phyloP scores from a whole-genome alignment of 2,329 filamentous ascomycete species.

The Calonectria henricotiae region DNA sequence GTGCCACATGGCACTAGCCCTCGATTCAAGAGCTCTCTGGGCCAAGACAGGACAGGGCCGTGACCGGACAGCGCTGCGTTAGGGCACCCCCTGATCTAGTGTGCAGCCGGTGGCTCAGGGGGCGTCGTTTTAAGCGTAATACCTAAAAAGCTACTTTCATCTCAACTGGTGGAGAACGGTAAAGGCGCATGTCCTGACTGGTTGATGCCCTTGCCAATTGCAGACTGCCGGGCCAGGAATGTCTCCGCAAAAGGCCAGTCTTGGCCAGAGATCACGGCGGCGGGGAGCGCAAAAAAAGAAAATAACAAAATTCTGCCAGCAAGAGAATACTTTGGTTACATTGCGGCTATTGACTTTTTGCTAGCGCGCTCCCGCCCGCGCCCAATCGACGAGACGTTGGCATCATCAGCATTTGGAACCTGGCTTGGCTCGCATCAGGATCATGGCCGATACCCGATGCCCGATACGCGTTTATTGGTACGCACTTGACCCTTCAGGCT shows the following conservation, averaged over 20 bases:
- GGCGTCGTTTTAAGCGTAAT: constrained; percentile 24
- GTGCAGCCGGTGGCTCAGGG: background rate
- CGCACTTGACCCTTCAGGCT: too few relatives aligned
- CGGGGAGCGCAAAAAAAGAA: background rate
- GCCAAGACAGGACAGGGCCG: constrained; percentile 6
- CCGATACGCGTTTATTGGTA: constrained; percentile 12
- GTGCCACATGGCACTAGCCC: constrained; percentile 9
- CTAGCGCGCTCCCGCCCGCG: background rate
- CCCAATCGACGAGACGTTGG: background rate
- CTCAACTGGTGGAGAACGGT: constrained; percentile 14
- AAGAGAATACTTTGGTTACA: constrained; percentile 10
- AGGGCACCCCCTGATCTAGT: background rate
- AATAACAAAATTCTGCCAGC: background rate
- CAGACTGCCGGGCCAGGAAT: background rate
- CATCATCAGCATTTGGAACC: background rate
- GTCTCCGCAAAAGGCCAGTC: background rate
- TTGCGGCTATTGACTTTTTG: constrained; percentile 21
- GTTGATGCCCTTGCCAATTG: background rate
- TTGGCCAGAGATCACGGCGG: background rate
- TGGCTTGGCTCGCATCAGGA: constrained; percentile 12
- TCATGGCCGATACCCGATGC: background rate
- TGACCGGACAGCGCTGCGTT: background rate
- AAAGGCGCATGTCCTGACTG: constrained; percentile 1
- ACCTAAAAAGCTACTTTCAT: constrained; percentile 12
- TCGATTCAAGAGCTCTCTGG: background rate